These are phyloP conservation scores for Cucumis hystrix DNA, from an alignment of 306 rosid species.

Conservation along the genomic window DNA sequence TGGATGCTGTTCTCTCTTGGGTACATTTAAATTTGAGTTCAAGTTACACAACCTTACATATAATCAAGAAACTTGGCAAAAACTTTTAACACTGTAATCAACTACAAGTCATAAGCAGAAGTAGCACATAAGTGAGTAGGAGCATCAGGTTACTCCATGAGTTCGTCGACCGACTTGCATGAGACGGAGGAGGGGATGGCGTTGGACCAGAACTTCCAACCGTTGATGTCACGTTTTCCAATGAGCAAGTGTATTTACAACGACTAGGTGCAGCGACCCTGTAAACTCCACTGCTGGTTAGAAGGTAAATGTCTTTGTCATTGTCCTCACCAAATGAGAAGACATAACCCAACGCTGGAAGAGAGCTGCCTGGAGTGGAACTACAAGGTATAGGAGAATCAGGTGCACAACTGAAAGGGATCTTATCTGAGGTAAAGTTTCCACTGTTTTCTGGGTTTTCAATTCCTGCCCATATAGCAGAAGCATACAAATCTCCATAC, in stretches of 20 bases:
- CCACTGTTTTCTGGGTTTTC: constrained; percentile 74
- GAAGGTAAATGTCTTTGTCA: constrained; percentile 49
- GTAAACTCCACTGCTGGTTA: constrained; percentile 60
- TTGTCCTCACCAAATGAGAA: constrained; percentile 78
- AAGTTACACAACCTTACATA: background rate
- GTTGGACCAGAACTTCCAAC: constrained; percentile 16
- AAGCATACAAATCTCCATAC: constrained; percentile 67
- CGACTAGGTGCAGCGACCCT: constrained; percentile 71
- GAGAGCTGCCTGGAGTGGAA: constrained; percentile 36
- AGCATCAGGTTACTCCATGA: constrained; percentile 11
- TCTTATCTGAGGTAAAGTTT: constrained; percentile 39
- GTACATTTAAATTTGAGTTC: background rate
- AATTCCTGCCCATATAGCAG: constrained; percentile 56
- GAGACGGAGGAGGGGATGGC: constrained; percentile 20
- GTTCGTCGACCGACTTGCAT: constrained; percentile 14
- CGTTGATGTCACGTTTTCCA: constrained; percentile 41
- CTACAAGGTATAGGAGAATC: constrained; percentile 57
- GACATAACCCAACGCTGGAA: constrained; percentile 50
- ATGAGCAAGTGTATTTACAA: constrained; percentile 48
- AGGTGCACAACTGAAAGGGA: constrained; percentile 52
- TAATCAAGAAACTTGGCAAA: background rate
- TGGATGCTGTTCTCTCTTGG: background rate
- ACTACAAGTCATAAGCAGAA: constrained; percentile 5
- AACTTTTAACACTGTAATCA: background rate
- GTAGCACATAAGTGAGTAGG: constrained; percentile 11